Evolutionary conservation across 164 flowering plant genomes (phyloP).

Genomic region (Amborella trichopoda): DNA sequence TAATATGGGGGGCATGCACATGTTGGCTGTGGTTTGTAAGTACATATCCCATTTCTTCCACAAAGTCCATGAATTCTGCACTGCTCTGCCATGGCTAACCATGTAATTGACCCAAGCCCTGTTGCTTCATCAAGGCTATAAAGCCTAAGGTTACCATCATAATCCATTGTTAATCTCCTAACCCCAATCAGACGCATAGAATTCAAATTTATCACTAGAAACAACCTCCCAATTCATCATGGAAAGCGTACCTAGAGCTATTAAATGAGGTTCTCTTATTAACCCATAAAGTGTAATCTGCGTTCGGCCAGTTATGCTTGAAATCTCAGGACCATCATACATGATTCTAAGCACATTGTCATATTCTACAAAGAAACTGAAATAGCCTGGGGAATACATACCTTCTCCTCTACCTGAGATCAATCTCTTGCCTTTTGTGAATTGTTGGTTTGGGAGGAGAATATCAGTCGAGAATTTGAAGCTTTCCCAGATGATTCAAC

Average conservation of each 20-base stretch:
- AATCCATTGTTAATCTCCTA: conserved; percentile 14
- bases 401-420: conserved; percentile 11
- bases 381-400: conserved; percentile 20
- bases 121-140: conserved; percentile 10
- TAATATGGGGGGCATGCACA: conserved; percentile 13
- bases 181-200: conserved; percentile 14
- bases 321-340: conserved; percentile 3
- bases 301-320: conserved; percentile 12
- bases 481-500: conserved; percentile 9
- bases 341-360: conserved; percentile 23
- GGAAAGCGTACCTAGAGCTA: conserved; percentile 9
- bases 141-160: conserved; percentile 16
- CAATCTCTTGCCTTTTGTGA: conserved; percentile 17
- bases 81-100: conserved; percentile 6
- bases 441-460: conserved; percentile 24
- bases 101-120: conserved; percentile 10
- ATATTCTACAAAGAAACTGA: conserved; percentile 13
- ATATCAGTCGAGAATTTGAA: conserved; percentile 17
- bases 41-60: conserved; percentile 16
- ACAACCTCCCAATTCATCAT: conserved; percentile 10
- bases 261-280: too few relatives aligned
- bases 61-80: conserved; percentile 14
- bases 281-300: background rate
- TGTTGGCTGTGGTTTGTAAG: conserved; percentile 5
- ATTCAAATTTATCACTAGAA: conserved; percentile 6